Conservation (phyloP, 2,329 filamentous ascomycete species). For the Aureobasidium sp. region DNA sequence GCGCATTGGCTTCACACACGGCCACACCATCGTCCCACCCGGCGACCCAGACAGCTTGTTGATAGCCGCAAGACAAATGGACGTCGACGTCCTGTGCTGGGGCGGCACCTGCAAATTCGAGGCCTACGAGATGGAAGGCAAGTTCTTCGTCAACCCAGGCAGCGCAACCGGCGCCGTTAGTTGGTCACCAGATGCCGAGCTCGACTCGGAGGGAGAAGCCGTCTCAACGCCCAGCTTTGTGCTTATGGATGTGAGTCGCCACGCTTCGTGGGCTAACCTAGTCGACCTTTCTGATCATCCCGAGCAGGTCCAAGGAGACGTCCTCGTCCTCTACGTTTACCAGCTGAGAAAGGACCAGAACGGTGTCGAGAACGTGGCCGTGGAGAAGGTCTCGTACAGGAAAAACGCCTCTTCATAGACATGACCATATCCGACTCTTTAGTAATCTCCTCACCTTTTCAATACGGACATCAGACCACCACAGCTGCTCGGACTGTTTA, state of each 20-base stretch:
- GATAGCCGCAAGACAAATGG: constrained; percentile 63
- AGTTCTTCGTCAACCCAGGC: constrained; percentile 64
- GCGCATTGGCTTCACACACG: constrained; percentile 62
- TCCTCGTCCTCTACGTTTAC: constrained; percentile 91
- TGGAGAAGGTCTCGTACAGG: constrained; percentile 49
- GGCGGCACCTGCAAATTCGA: constrained; percentile 63
- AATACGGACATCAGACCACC: neutral
- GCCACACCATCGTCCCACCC: constrained; percentile 62
- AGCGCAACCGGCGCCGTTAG: constrained; percentile 60
- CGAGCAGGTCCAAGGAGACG: constrained; percentile 82
- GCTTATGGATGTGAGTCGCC: constrained; percentile 80
- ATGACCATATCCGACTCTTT: neutral
- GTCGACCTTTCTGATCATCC: constrained; percentile 3
- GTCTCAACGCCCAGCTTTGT: constrained; percentile 87
- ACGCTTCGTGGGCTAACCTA: constrained; percentile 11
- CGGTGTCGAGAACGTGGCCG: constrained; percentile 45
- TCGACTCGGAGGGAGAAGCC: constrained; percentile 38
- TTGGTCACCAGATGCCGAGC: constrained; percentile 38
- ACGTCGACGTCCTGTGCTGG: constrained; percentile 62
- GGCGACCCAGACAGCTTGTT: constrained; percentile 58
- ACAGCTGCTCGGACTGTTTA: neutral
- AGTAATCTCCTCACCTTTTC: neutral
- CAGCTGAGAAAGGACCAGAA: constrained; percentile 46
- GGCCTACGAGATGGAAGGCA: constrained; percentile 63
- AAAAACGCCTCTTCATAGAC: constrained; percentile 26